Evolutionary conservation across 164 flowering plant species (phyloP).

Genomic region (Vitis riparia): DNA sequence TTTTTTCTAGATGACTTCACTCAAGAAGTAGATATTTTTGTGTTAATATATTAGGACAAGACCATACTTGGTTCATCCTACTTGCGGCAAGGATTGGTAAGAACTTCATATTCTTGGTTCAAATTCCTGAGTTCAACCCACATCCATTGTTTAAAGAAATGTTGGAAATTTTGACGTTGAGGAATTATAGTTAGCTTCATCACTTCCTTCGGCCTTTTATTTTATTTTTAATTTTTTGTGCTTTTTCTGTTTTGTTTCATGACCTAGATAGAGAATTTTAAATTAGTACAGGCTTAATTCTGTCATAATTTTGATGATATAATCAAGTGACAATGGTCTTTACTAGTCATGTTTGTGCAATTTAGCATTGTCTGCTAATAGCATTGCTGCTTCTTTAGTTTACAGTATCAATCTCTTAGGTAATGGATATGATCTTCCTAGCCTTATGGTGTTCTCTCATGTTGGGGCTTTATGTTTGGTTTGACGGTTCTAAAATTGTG

Average conservation of each 20-base stretch:
- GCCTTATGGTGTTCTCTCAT: too few species aligned
- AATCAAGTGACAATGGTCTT: neutral
- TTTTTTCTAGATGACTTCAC: constrained; percentile 48
- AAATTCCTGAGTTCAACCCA: constrained; percentile 3
- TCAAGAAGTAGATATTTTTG: neutral
- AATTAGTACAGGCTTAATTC: neutral
- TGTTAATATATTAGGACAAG: constrained; percentile 9
- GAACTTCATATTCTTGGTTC: constrained; percentile 1
- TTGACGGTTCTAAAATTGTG: too few species aligned
- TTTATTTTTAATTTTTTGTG: neutral
- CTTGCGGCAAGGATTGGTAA: constrained; percentile 4
- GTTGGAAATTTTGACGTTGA: constrained; percentile 23
- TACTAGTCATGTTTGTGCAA: too few species aligned
- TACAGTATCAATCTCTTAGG: too few species aligned
- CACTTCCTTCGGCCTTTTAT: neutral
- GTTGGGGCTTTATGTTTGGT: too few species aligned
- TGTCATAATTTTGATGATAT: neutral
- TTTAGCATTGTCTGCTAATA: too few species aligned
- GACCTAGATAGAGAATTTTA: neutral
- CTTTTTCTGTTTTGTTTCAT: neutral
- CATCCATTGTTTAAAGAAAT: constrained; percentile 1
- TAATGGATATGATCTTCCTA: too few species aligned
- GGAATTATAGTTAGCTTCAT: constrained; percentile 5
- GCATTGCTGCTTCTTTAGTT: too few species aligned
- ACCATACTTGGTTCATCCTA: constrained; percentile 12